A percentile compares a stretch with the other conserved stretches of the same genome.
These are phyloP conservation scores for Mrakia frigida DNA, from an alignment of 768 basidiomycete genomes.

Conservation along the genomic window DNA sequence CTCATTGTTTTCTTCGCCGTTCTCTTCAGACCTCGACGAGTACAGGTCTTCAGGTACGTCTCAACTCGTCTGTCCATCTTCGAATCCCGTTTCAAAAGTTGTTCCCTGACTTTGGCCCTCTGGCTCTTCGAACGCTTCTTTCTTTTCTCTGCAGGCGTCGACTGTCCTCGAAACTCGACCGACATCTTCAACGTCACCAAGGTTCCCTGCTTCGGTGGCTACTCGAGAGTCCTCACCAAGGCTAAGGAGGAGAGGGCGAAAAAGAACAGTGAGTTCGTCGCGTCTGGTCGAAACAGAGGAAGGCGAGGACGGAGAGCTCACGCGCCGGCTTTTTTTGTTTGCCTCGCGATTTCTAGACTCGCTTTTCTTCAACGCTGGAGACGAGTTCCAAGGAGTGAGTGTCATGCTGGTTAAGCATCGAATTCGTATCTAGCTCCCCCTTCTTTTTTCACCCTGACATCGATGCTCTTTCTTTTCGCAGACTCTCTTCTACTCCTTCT, in stretches of 20 bases:
- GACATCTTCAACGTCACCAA: conserved; percentile 45
- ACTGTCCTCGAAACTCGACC: conserved; percentile 21
- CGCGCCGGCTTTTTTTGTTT: too few relatives aligned
- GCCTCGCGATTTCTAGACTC: conserved; percentile 36
- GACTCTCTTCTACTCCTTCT: conserved; percentile 47
- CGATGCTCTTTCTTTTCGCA: conserved; percentile 40
- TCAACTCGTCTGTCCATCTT: too few relatives aligned
- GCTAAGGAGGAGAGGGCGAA: conserved; percentile 46
- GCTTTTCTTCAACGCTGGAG: conserved; percentile 50
- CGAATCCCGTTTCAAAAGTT: too few relatives aligned
- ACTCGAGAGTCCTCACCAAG: conserved; percentile 39
- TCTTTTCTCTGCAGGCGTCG: background rate
- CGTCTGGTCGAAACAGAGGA: too few relatives aligned
- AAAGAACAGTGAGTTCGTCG: conserved; percentile 34
- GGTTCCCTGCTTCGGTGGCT: conserved; percentile 33
- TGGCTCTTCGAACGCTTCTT: too few relatives aligned
- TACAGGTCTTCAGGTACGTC: conserved; percentile 3
- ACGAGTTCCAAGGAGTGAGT: conserved; percentile 47
- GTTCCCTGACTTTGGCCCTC: too few relatives aligned
- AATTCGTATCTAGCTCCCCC: too few relatives aligned
- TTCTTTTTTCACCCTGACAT: too few relatives aligned
- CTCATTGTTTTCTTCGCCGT: background rate
- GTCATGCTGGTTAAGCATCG: too few relatives aligned
- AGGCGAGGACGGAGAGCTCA: too few relatives aligned
- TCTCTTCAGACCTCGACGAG: conserved; percentile 14